Conservation (phyloP, 371 early-diverging fungal genomes). For the Rhizopus sp. region DNA sequence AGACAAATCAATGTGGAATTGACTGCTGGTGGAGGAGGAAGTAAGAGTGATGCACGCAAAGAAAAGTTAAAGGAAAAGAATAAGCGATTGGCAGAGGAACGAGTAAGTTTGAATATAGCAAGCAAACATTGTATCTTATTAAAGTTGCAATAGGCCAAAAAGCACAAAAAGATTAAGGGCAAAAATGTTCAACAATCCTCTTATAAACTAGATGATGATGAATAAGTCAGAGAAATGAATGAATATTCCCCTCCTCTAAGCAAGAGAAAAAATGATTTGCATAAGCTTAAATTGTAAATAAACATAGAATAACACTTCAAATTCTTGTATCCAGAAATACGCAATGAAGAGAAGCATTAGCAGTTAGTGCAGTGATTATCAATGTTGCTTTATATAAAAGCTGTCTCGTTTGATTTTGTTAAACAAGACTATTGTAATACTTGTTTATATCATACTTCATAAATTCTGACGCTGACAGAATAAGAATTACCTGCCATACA, state of each 20-base stretch:
- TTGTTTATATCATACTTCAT: too few relatives aligned
- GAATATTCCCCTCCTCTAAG: not conserved
- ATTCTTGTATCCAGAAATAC: too few relatives aligned
- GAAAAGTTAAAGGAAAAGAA: conserved; percentile 69
- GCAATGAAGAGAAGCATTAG: too few relatives aligned
- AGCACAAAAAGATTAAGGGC: conserved; percentile 28
- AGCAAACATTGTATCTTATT: not conserved
- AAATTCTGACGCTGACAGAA: too few relatives aligned
- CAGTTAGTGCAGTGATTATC: too few relatives aligned
- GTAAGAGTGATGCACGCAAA: conserved; percentile 62
- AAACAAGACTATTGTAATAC: too few relatives aligned
- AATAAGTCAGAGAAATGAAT: not conserved
- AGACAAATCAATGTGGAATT: conserved; percentile 78
- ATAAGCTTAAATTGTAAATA: not conserved
- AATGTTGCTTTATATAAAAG: too few relatives aligned
- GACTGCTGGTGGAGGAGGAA: conserved; percentile 84
- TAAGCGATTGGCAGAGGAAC: conserved; percentile 65
- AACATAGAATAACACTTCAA: too few relatives aligned
- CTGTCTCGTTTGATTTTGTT: too few relatives aligned
- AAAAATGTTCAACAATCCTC: conserved; percentile 17
- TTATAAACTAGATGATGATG: conserved; percentile 20
- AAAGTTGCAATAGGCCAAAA: conserved; percentile 21
- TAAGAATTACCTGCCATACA: too few relatives aligned
- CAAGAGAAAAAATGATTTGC: not conserved
- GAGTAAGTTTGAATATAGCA: conserved; percentile 48